Base-by-base conservation (phyloP, 108 stramenopile species). In the Bacterosira constricta region DNA sequence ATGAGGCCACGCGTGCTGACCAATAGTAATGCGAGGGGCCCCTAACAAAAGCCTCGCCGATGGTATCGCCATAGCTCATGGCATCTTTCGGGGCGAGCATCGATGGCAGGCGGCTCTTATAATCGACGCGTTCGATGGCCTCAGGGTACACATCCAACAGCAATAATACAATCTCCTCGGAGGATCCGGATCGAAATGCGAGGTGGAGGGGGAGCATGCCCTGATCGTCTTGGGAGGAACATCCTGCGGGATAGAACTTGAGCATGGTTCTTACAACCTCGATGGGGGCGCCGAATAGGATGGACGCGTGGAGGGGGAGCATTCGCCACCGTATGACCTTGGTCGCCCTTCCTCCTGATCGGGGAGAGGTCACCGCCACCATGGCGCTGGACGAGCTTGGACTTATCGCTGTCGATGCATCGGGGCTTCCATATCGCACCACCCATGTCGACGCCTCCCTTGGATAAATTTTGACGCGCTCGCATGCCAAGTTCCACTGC, bases 131-230 rank as follows among this genome's bases (percentile, higher is more conserved):
- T 31, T 79, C 77, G 53, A 79, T 79, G 35, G 91, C 88, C 39
- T 90, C 69, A 13, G 94, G 94, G 64, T 85, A 90, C 3, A 79
- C 82, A 32, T 84, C 81, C 23, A 95, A 51, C 12, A 95, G 69
- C 2, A 80, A 73, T 54, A 88, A 67, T 32, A 92, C 85, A 37
- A 90, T 64, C 13, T 83, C 83, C 44, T 95, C 94, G 1, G 72
- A 64, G 17, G 85, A 73, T 8, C 73, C 80, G 64, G 85, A 82
- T 15, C 46, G 83, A 58, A 51, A 85, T 34, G 89, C 87, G 21
- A 93, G 63, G 62, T 93, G 92, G 0, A 93, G 70, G 7, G 92
- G 88, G 9, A 89, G 66, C 86, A 89, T 88, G 0, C 92, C 92
- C 64, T 93, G 92, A 57, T 93, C 92, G 57, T 93, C 92, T 27